Base-by-base conservation (phyloP, 1,284 basidiomycete species). In the Austroboletus novae-zelandiae region DNA sequence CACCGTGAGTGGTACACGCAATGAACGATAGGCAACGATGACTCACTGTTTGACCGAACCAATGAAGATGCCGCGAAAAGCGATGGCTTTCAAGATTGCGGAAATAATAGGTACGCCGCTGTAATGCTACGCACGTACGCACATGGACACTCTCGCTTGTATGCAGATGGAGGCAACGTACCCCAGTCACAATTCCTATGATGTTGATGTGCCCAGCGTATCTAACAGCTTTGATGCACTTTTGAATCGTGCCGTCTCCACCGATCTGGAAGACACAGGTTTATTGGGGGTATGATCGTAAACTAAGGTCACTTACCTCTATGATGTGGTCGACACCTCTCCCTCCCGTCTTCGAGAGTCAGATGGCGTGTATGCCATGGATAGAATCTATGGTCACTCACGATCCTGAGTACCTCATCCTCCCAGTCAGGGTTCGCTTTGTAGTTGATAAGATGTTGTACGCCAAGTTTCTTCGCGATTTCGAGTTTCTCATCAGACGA, bases 401-500 rank as follows among this genome's bases (percentile, higher is more conserved):
- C 55, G 8, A 81, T 68, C 44, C 72, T 72, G 40, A 76, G 52
- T 2, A 80, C 77, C 51, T 79, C 74, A 39, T 78, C 65, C 27
- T 79, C 76, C 83, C 81, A 85, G 37, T 83, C 64, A 0, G 77
- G 76, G 9, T 66, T 74, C 43, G 61, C 75, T 40, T 72, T 77
- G 64, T 86, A 86, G 63, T 86, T 85, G 65, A 84, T 78, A 9
- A 75, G 50, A 53, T 80, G 70, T 8, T 74, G 72, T 1, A 74
- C 80, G 4, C 79, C 80, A 14, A 81, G 69, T 49, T 72, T 68
- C 48, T 68, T 68, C 0, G 71, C 76, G 14, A 74, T 46, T 53
- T 76, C 70, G 9, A 82, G 69, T 63, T 86, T 86, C 32, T 78
- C 74, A 54, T 83, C 79, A 0, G 80, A 81, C 1, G 81, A 83